Conservation (phyloP, 768 basidiomycete genomes). For the Kondoa malvinella region DNA sequence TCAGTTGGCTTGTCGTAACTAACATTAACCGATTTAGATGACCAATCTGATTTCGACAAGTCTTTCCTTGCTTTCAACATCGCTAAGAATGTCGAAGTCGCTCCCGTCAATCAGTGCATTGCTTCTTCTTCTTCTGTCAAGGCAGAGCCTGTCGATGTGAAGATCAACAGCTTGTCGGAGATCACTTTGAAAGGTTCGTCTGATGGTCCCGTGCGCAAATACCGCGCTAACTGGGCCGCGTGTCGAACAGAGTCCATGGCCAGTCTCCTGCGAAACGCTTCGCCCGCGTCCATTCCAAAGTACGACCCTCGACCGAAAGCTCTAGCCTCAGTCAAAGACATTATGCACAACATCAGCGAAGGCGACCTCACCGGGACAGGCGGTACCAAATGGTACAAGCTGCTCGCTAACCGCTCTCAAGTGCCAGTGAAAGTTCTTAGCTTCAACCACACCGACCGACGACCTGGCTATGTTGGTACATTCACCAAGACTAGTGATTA, state of each 20-base stretch:
- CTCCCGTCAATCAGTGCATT: conserved; percentile 54
- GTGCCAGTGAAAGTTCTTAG: conserved; percentile 67
- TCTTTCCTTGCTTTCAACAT: conserved; percentile 62
- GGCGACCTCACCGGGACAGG: conserved; percentile 56
- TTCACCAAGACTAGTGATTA: conserved; percentile 67
- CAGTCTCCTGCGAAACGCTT: conserved; percentile 17
- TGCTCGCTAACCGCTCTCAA: conserved; percentile 45
- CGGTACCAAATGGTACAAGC: conserved; percentile 47
- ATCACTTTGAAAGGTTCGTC: conserved; percentile 13
- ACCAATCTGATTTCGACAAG: conserved; percentile 50
- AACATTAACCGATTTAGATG: neutral
- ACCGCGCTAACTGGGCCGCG: neutral
- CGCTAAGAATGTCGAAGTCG: conserved; percentile 38
- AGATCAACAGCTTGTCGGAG: conserved; percentile 4
- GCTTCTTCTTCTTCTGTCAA: neutral
- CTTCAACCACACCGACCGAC: conserved; percentile 54
- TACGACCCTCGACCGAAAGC: conserved; percentile 14
- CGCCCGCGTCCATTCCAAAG: conserved; percentile 16
- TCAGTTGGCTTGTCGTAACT: neutral
- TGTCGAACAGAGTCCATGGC: conserved; percentile 14
- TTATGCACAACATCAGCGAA: conserved; percentile 52
- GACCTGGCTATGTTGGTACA: conserved; percentile 57
- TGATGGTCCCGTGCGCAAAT: neutral
- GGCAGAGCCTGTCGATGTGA: neutral
- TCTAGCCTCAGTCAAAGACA: conserved; percentile 35